Base-by-base conservation (phyloP, 805 yeast species). In the Zygotorulaspora chibaensis region DNA sequence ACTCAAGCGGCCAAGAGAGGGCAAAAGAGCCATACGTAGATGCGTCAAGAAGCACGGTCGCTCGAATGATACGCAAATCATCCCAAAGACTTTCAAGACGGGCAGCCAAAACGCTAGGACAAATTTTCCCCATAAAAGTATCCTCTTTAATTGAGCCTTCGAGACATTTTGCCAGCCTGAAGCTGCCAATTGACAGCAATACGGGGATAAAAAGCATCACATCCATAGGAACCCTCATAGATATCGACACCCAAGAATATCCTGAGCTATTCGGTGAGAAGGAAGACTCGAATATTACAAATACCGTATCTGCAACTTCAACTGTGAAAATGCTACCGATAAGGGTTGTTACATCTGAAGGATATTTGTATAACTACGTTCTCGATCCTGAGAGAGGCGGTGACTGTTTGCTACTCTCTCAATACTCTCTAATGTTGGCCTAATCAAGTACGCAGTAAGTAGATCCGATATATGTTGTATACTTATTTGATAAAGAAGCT, bases 361-460 rank as follows among this genome's bases (percentile, higher is more conserved):
- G 98, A 0, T 79, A 76, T 53, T 84, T 86, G 54, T 84, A 83
- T 57, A 86, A 84, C 41, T 91, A 87, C 63, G 83, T 83, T 2
- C 68, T 91, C 27, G 93, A 88, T 51, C 83, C 93, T 0, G 95
- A 83, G 50, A 68, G 90, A 43, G 98, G 98, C 1, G 99, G 99
- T 2, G 96, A 90, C 60, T 91, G 98, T 66, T 78, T 84, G 33
- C 69, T 88, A 50, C 69, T 86, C 45, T 79, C 82, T 50, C 96
- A 87, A 58, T 83, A 81, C 58, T 75, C 83, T 5, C 68, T 84
- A 7, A 34, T 56, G 28, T 40, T 46, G 35, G 52, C 52, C 20
- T 56, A 48, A 45, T 34, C 12, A 16, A 23, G 10, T 16, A n/a
- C 26, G 23, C 6, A 29, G 15, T 29, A 29, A 29, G 15, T 29